Percentiles rank a stretch among this genome's conserved stretches.
Conservation (phyloP, 2,329 filamentous ascomycete genomes). For the Colletotrichum lentis region DNA sequence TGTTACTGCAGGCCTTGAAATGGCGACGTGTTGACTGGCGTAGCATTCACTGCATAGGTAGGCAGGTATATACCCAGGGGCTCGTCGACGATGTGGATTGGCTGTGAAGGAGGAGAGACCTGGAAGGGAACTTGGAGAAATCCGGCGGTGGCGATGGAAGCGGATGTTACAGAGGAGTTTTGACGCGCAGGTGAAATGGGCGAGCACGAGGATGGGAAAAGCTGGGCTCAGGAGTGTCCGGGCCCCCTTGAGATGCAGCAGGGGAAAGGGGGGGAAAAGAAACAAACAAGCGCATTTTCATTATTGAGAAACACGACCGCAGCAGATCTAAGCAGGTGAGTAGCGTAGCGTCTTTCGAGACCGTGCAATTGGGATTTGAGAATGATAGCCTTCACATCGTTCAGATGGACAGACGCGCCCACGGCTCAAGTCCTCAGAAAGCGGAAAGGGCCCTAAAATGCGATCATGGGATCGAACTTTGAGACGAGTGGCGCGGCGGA, state of each 20-base stretch:
- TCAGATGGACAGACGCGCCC: background rate
- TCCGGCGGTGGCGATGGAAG: constrained; percentile 14
- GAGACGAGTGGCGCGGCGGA: background rate
- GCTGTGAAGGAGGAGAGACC: no score
- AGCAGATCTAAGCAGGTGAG: background rate
- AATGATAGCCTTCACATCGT: background rate
- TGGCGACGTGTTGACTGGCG: background rate
- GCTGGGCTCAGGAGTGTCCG: background rate
- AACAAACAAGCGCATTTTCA: background rate
- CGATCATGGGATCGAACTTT: constrained; percentile 19
- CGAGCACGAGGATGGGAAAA: background rate
- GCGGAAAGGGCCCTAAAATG: background rate
- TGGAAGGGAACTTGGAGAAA: constrained; percentile 14
- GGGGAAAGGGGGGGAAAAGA: background rate
- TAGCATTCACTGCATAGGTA: no score
- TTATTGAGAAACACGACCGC: background rate
- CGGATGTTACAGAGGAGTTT: constrained; percentile 32
- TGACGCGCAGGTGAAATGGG: constrained; percentile 1
- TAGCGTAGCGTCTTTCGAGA: background rate
- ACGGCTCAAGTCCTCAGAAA: background rate
- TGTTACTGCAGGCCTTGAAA: background rate
- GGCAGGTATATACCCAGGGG: no score
- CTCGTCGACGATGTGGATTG: background rate
- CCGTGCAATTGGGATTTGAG: background rate
- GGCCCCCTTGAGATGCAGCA: background rate